Percentiles rank a stretch among this genome's conserved stretches.
phyloP scores from a whole-genome alignment of 106 monocot genomes.

The Agapanthus africanus region DNA sequence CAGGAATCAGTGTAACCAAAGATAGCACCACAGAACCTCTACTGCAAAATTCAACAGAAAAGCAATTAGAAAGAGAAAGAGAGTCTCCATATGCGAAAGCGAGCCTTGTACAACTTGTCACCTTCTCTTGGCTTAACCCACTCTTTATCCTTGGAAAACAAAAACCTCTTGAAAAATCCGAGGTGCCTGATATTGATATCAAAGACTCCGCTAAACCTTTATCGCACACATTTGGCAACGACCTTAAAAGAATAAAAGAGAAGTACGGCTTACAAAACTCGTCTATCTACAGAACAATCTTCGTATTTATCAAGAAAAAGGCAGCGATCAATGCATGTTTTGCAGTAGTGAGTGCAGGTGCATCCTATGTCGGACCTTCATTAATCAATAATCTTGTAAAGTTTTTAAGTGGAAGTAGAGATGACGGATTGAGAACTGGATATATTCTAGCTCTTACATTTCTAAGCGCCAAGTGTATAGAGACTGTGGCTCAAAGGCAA shows the following conservation, averaged over 20 bases:
- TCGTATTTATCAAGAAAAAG: constrained; percentile 57
- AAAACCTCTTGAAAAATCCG: constrained; percentile 60
- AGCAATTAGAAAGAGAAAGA: constrained; percentile 20
- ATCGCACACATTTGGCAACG: constrained; percentile 35
- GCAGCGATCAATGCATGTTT: constrained; percentile 71
- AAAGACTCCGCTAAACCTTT: constrained; percentile 53
- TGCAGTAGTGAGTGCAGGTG: constrained; percentile 59
- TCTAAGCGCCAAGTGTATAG: constrained; percentile 68
- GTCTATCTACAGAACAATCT: constrained; percentile 56
- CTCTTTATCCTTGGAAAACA: constrained; percentile 49
- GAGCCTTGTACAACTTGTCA: constrained; percentile 54
- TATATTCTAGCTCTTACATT: constrained; percentile 64
- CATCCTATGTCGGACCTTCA: constrained; percentile 79
- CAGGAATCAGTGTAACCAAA: constrained; percentile 46
- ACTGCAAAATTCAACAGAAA: constrained; percentile 30
- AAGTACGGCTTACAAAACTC: constrained; percentile 26
- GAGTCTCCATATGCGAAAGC: constrained; percentile 58
- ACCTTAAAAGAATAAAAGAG: constrained; percentile 32
- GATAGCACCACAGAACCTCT: constrained; percentile 48
- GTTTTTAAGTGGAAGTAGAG: constrained; percentile 40
- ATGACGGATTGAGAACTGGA: constrained; percentile 42
- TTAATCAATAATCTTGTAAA: constrained; percentile 62
- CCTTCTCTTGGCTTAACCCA: constrained; percentile 88
- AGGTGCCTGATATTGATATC: constrained; percentile 59
- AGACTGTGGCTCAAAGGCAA: constrained; percentile 67